Conservation (phyloP, 139 green algal species). For the Chlorella sp. region DNA sequence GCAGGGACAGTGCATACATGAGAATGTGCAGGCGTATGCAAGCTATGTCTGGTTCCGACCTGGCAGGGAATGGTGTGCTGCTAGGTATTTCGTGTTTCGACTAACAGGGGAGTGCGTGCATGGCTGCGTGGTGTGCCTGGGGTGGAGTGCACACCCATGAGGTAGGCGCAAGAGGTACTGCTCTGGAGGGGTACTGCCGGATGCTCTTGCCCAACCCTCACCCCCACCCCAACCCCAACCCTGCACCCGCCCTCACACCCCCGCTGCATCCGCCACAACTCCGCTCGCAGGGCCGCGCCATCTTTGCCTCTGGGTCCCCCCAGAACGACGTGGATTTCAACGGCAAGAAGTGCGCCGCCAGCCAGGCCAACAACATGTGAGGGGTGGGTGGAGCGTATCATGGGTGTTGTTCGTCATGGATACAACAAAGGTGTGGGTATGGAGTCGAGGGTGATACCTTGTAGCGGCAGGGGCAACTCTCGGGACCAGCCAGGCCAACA, state of each 20-base stretch:
- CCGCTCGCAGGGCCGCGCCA: slow-evolving; percentile 59
- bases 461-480: too few species aligned
- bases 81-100: too few species aligned
- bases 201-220: background rate
- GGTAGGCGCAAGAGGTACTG: background rate
- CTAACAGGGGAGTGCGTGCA: too few species aligned
- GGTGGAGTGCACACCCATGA: background rate
- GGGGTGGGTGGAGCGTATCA: background rate
- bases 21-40: too few species aligned
- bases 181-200: too few species aligned
- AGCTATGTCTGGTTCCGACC: too few species aligned
- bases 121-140: too few species aligned
- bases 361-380: slow-evolving; percentile 86
- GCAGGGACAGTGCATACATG: too few species aligned
- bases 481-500: slow-evolving; percentile 84
- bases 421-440: too few species aligned
- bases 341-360: slow-evolving; percentile 38
- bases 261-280: background rate
- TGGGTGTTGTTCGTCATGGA: too few species aligned
- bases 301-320: slow-evolving; percentile 83
- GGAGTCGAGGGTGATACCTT: too few species aligned
- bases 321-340: slow-evolving; percentile 61
- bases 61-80: too few species aligned
- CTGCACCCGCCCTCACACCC: background rate
- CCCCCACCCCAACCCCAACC: background rate